A percentile compares a stretch with the other conserved stretches of the same genome.
These are phyloP conservation scores for Syzygium malaccense DNA, from an alignment of 441 rosid genomes.

Conservation along the genomic window DNA sequence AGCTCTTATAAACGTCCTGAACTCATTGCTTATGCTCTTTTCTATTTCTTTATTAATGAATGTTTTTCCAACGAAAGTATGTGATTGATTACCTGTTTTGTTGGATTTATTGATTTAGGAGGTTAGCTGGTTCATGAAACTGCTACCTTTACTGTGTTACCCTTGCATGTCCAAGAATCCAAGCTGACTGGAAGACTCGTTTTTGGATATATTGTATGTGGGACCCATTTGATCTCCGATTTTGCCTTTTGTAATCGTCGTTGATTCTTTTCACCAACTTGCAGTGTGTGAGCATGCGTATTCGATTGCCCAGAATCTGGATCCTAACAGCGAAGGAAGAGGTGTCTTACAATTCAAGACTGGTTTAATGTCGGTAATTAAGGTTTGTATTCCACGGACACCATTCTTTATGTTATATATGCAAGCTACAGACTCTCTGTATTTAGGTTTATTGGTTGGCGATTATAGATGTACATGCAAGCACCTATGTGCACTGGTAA, in stretches of 20 bases:
- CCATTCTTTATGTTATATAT: not conserved
- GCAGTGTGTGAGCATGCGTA: constrained; percentile 98
- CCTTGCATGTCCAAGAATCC: not conserved
- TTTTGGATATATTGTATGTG: not conserved
- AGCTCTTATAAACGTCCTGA: not conserved
- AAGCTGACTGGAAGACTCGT: not conserved
- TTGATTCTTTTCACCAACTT: constrained; percentile 5
- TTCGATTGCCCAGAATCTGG: constrained; percentile 91
- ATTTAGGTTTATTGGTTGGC: not conserved
- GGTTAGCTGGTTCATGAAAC: not conserved
- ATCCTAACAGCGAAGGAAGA: constrained; percentile 96
- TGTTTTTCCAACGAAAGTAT: not conserved
- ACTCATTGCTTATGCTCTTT: not conserved
- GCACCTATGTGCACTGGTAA: not conserved
- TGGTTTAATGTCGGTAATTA: constrained; percentile 90
- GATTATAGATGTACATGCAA: not conserved
- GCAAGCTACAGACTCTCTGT: not conserved
- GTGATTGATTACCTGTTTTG: not conserved
- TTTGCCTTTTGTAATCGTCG: not conserved
- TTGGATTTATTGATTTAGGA: not conserved
- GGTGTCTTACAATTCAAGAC: constrained; percentile 98
- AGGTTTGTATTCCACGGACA: constrained; percentile 33
- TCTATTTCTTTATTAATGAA: not conserved
- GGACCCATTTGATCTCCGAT: not conserved
- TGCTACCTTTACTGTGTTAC: not conserved